Evolutionary conservation across 2,329 filamentous ascomycete species (phyloP).

Genomic region (Colletotrichum lini): DNA sequence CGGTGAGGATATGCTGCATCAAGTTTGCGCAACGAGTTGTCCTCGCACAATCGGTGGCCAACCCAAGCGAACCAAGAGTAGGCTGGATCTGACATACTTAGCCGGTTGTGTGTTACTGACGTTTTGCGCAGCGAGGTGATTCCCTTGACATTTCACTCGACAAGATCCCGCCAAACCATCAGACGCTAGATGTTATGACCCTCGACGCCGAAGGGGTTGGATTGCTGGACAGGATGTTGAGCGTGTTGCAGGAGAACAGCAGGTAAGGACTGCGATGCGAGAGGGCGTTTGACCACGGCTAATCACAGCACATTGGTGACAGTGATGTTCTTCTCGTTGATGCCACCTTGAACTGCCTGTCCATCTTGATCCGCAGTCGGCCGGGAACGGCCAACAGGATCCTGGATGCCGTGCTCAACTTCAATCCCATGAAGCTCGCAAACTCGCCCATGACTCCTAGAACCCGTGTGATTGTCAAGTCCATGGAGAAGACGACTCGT

Average conservation of each 20-base stretch:
- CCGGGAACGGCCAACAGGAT: slow-evolving; percentile 89
- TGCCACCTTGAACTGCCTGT: slow-evolving; percentile 90
- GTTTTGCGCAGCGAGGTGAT: slow-evolving; percentile 58
- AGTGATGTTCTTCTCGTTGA: slow-evolving; percentile 92
- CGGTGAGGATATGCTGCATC: slow-evolving; percentile 92
- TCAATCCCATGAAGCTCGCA: slow-evolving; percentile 90
- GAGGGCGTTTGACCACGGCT: slow-evolving; percentile 24
- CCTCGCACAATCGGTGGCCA: slow-evolving; percentile 89
- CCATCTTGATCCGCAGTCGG: slow-evolving; percentile 85
- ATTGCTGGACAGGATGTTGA: slow-evolving; percentile 88
- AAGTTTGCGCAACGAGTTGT: slow-evolving; percentile 97
- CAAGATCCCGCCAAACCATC: slow-evolving; percentile 87
- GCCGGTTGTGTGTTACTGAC: slow-evolving; percentile 44
- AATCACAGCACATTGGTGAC: slow-evolving; percentile 35
- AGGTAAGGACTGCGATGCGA: slow-evolving; percentile 69
- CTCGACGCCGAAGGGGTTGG: slow-evolving; percentile 95
- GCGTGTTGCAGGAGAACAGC: slow-evolving; percentile 86
- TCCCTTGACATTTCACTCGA: slow-evolving; percentile 84
- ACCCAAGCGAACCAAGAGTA: slow-evolving; percentile 87
- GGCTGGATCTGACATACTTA: slow-evolving; percentile 50
- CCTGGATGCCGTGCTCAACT: slow-evolving; percentile 86
- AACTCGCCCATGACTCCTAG: slow-evolving; percentile 83
- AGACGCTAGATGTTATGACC: slow-evolving; percentile 82
- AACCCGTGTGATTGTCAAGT: slow-evolving; percentile 86
- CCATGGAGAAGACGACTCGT: slow-evolving; percentile 94